Percentiles rank a stretch among this genome's conserved stretches.
phyloP scores from a whole-genome alignment of 768 basidiomycete genomes.

The Dentipellis fragilis region DNA sequence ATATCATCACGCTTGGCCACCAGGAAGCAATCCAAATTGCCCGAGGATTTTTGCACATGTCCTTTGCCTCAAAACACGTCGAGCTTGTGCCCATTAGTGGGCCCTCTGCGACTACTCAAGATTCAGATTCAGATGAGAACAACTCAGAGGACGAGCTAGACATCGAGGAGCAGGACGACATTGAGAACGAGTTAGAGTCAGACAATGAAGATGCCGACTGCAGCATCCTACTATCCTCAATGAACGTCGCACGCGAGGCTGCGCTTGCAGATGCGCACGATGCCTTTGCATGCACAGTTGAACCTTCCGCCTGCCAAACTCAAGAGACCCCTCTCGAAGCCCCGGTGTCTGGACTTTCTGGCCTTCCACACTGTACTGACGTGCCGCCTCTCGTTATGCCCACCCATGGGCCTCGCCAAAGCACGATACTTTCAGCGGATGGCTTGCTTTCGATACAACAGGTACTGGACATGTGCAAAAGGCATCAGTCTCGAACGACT shows the following conservation, averaged over 20 bases:
- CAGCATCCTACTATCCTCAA: not conserved
- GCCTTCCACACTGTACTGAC: no score
- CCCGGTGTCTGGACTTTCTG: not conserved
- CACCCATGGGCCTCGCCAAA: no score
- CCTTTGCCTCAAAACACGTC: not conserved
- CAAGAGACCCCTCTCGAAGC: not conserved
- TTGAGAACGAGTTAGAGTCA: no score
- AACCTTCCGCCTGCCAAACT: not conserved
- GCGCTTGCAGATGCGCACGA: not conserved
- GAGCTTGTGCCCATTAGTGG: not conserved
- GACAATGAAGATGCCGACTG: not conserved
- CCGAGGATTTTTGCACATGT: not conserved
- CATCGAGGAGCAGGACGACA: not conserved
- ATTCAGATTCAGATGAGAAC: not conserved
- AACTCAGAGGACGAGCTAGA: not conserved
- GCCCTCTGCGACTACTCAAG: not conserved
- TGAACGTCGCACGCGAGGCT: not conserved
- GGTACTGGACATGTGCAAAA: not conserved
- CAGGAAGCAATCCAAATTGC: not conserved
- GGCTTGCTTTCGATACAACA: not conserved
- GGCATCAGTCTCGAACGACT: not conserved
- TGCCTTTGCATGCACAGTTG: not conserved
- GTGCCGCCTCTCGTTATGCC: no score
- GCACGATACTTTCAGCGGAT: not conserved
- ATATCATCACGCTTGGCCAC: not conserved